These are phyloP conservation scores for Ilyonectria destructans DNA, from an alignment of 2,329 filamentous ascomycete genomes.

Conservation along the genomic window DNA sequence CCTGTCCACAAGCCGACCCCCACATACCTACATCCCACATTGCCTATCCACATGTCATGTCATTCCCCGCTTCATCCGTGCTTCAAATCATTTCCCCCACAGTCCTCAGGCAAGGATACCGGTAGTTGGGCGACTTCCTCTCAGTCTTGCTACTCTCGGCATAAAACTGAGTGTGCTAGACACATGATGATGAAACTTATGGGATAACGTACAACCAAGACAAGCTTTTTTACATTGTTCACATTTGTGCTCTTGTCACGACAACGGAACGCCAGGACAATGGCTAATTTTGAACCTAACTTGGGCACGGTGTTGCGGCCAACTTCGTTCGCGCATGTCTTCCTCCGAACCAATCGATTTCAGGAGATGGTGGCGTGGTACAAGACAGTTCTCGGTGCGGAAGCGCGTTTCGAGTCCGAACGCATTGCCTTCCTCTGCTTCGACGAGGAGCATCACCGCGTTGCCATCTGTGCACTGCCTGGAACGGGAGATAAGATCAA, in stretches of 20 bases:
- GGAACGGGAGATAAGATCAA: background rate
- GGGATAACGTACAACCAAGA: background rate
- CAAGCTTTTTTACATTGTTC: background rate
- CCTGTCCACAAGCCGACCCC: background rate
- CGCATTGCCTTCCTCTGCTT: constrained; percentile 12
- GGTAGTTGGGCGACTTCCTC: background rate
- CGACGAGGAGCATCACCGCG: constrained; percentile 22
- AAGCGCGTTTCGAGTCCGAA: constrained; percentile 11
- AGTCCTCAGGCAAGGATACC: background rate
- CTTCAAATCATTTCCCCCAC: background rate
- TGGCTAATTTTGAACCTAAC: background rate
- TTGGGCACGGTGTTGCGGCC: background rate
- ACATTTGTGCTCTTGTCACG: background rate
- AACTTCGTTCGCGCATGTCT: constrained; percentile 8
- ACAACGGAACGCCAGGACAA: background rate
- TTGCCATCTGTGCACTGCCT: constrained; percentile 2
- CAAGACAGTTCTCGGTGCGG: constrained; percentile 15
- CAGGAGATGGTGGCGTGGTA: constrained; percentile 17
- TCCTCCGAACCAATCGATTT: constrained; percentile 17
- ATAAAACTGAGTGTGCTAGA: background rate
- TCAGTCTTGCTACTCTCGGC: background rate
- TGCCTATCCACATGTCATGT: background rate
- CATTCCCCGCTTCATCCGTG: background rate
- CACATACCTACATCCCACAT: background rate
- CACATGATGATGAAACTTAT: background rate